phyloP scores from a whole-genome alignment of 2,329 filamentous ascomycete species.

The Fusarium scirpi region DNA sequence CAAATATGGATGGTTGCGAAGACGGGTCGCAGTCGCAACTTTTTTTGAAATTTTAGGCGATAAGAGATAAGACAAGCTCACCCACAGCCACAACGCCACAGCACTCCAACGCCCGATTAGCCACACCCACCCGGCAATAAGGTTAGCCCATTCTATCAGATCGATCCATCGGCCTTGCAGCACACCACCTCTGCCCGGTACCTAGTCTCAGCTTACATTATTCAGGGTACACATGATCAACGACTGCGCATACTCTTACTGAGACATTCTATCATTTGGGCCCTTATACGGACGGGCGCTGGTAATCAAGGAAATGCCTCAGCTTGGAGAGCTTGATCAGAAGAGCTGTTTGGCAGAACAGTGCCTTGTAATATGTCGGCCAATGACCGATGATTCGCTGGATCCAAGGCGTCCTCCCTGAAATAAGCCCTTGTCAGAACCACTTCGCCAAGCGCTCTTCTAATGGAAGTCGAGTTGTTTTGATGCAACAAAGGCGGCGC shows the following conservation, averaged over 20 bases:
- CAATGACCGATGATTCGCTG: conserved; percentile 16
- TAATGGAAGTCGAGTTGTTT: background rate
- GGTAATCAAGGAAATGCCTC: conserved; percentile 11
- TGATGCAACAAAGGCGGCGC: background rate
- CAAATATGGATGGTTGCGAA: conserved; percentile 8
- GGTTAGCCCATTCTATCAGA: background rate
- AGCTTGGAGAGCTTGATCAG: background rate
- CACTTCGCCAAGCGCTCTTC: conserved; percentile 9
- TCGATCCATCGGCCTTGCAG: background rate
- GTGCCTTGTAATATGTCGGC: background rate
- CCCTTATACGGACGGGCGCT: background rate
- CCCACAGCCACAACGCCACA: conserved; percentile 2
- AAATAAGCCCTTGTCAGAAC: conserved; percentile 20
- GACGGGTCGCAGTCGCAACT: conserved; percentile 28
- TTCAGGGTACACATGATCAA: conserved; percentile 24
- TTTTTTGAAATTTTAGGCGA: conserved; percentile 39
- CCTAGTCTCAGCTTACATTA: conserved; percentile 13
- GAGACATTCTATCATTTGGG: conserved; percentile 6
- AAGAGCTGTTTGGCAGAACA: background rate
- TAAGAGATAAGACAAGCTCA: conserved; percentile 33
- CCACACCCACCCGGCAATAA: background rate
- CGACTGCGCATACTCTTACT: conserved; percentile 9
- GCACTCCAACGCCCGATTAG: too few relatives aligned
- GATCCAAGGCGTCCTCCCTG: conserved; percentile 8
- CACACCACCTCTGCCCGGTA: conserved; percentile 5